Evolutionary conservation across 345 rosid species (phyloP).

Genomic region (Mangifera indica): DNA sequence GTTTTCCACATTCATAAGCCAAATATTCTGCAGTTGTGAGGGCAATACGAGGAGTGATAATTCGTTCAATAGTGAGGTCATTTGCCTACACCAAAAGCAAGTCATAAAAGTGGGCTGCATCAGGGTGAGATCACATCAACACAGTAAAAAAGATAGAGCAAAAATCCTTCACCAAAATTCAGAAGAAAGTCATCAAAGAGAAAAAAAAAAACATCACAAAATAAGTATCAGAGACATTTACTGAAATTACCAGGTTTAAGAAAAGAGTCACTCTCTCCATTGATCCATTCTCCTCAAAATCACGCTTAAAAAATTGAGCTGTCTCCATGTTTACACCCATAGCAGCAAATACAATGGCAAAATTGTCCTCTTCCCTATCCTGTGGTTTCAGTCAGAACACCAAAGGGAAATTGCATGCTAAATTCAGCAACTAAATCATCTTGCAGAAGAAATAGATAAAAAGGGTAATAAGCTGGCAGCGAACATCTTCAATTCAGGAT

Average conservation of each 20-base stretch:
- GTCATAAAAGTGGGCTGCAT: neutral
- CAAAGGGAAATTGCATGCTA: neutral
- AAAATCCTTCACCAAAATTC: neutral
- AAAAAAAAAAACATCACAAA: neutral
- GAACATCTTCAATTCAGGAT: neutral
- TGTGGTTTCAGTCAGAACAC: constrained; percentile 22
- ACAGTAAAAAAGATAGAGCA: neutral
- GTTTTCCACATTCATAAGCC: constrained; percentile 98
- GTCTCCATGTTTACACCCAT: constrained; percentile 99
- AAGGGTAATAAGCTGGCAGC: neutral
- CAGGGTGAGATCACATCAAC: neutral
- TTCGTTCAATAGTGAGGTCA: constrained; percentile 96
- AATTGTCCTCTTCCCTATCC: constrained; percentile 88
- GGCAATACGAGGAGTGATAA: constrained; percentile 93
- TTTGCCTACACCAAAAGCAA: constrained; percentile 59
- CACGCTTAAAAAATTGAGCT: constrained; percentile 94
- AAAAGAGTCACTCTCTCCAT: constrained; percentile 98
- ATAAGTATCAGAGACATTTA: neutral
- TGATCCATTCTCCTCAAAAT: constrained; percentile 96
- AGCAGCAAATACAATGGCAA: constrained; percentile 97
- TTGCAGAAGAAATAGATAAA: neutral
- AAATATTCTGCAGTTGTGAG: constrained; percentile 94
- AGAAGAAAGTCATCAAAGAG: neutral
- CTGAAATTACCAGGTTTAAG: constrained; percentile 65
- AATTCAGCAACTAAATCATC: neutral